Conservation (phyloP, 768 basidiomycete genomes). For the Hirschioporus abietinus region DNA sequence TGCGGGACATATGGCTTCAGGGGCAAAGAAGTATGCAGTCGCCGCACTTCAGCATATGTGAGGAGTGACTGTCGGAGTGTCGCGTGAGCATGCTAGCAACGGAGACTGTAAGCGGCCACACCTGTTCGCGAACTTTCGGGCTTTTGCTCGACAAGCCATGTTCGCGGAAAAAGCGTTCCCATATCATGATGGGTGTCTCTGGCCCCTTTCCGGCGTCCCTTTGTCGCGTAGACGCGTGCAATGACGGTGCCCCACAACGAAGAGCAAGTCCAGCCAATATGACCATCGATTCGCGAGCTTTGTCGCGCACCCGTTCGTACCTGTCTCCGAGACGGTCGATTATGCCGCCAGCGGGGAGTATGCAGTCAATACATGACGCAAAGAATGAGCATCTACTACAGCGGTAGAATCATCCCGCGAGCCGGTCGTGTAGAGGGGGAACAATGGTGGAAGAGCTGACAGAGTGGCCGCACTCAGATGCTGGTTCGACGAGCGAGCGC, state of each 20-base stretch:
- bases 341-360: slow-evolving; percentile 71
- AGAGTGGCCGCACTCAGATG: slow-evolving; percentile 77
- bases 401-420: slow-evolving; percentile 25
- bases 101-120: slow-evolving; percentile 28
- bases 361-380: slow-evolving; percentile 63
- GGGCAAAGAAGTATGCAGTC: slow-evolving; percentile 66
- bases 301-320: slow-evolving; percentile 64
- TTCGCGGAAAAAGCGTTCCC: slow-evolving; percentile 71
- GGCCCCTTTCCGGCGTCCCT: slow-evolving; percentile 46
- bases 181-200: slow-evolving; percentile 63
- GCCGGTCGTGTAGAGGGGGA: slow-evolving; percentile 55
- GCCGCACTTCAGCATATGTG: slow-evolving; percentile 68
- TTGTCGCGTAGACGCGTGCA: slow-evolving; percentile 38
- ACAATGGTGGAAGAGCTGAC: slow-evolving; percentile 58
- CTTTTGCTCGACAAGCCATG: slow-evolving; percentile 74
- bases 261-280: slow-evolving; percentile 70
- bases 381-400: slow-evolving; percentile 46
- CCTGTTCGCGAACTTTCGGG: slow-evolving; percentile 85
- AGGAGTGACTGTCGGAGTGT: slow-evolving; percentile 29
- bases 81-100: slow-evolving; percentile 9
- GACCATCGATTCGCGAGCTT: slow-evolving; percentile 73
- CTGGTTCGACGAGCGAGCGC: slow-evolving; percentile 75
- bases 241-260: slow-evolving; percentile 41
- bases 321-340: slow-evolving; percentile 79
- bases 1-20: slow-evolving; percentile 73